Conservation (phyloP, 345 rosid species). For the Gossypium anomalum region DNA sequence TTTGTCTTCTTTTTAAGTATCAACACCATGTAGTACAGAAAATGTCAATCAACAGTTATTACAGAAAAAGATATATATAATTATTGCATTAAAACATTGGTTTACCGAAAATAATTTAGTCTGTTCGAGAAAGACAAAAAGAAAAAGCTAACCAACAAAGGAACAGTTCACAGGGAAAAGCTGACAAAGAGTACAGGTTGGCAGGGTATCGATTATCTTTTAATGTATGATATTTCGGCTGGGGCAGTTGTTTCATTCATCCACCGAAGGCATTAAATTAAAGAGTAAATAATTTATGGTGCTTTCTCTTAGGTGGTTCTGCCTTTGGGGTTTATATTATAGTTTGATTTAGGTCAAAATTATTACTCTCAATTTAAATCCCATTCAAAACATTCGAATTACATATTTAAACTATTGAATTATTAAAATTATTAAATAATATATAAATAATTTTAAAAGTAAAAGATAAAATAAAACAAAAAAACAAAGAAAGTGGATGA, state of each 20-base stretch:
- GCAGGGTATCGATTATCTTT: background rate
- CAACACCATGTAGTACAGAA: background rate
- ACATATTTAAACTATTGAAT: no score
- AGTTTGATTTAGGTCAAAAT: no score
- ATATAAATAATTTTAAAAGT: no score
- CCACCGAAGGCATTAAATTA: background rate
- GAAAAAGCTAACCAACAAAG: background rate
- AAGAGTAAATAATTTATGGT: background rate
- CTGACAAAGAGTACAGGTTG: background rate
- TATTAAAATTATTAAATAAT: no score
- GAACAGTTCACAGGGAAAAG: conserved; percentile 6
- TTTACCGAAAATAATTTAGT: no score
- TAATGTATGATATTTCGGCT: background rate
- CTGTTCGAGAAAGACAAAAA: no score
- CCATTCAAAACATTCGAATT: no score
- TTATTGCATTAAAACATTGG: no score
- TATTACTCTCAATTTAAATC: no score
- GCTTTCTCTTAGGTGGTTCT: background rate
- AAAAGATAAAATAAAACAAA: no score
- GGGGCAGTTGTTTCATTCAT: background rate
- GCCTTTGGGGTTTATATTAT: background rate
- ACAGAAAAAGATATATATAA: background rate
- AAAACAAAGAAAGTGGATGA: no score
- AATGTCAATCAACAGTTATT: background rate
- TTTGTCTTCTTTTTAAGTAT: background rate